phyloP scores from a whole-genome alignment of 352 stramenopile species.

The Phytophthora pistaciae region DNA sequence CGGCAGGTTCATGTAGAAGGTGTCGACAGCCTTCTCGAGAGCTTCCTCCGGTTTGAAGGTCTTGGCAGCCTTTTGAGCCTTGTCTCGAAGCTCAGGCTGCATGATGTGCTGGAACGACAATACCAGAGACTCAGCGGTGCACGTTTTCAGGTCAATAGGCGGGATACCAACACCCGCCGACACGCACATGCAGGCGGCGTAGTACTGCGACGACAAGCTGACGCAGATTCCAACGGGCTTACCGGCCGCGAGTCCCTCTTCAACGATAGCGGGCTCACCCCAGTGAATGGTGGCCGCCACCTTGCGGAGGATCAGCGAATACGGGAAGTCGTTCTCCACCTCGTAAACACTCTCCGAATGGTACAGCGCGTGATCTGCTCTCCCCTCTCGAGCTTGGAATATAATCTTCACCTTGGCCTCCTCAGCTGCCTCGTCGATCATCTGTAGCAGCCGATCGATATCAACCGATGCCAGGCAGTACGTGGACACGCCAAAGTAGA shows the following conservation, averaged over 20 bases:
- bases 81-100: constrained; percentile 42
- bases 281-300: constrained; percentile 84
- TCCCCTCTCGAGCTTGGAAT: constrained; percentile 54
- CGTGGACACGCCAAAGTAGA: constrained; percentile 52
- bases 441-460: constrained; percentile 38
- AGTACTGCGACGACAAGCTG: constrained; percentile 91
- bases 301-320: constrained; percentile 87
- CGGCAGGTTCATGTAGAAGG: constrained; percentile 66
- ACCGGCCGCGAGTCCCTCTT: constrained; percentile 79
- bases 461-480: constrained; percentile 36
- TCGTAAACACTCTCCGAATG: constrained; percentile 48
- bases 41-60: constrained; percentile 71
- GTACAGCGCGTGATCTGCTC: constrained; percentile 13
- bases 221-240: constrained; percentile 91
- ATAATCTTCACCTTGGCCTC: constrained; percentile 54
- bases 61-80: constrained; percentile 48
- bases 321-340: constrained; percentile 49
- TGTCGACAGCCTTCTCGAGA: constrained; percentile 64
- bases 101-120: constrained; percentile 72
- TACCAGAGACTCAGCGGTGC: constrained; percentile 70
- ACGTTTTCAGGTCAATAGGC: constrained; percentile 64
- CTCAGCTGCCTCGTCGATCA: constrained; percentile 47
- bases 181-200: constrained; percentile 83
- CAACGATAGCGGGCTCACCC: constrained; percentile 77
- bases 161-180: constrained; percentile 76